Conservation (phyloP, 148 eudicot species). For the Chenopodium quinoa region DNA sequence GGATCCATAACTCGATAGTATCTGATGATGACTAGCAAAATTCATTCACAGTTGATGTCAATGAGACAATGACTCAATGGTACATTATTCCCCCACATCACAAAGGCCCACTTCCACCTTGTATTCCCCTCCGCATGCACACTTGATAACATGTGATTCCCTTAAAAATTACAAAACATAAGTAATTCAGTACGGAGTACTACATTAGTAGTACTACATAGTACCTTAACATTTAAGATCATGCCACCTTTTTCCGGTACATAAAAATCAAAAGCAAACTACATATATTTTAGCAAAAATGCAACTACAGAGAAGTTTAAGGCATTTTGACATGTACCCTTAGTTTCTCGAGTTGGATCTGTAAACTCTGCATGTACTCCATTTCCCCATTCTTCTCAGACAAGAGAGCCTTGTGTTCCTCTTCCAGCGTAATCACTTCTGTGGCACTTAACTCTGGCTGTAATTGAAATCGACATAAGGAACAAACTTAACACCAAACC, state of each 20-base stretch:
- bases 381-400: conserved; percentile 70
- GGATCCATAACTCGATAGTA: background rate
- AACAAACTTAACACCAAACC: background rate
- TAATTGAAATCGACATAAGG: conserved; percentile 14
- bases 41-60: conserved; percentile 3
- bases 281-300: conserved; percentile 1
- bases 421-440: conserved; percentile 53
- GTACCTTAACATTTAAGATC: background rate
- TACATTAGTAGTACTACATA: too few species aligned
- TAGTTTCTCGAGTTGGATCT: conserved; percentile 53
- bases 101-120: conserved; percentile 41
- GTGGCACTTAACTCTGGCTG: conserved; percentile 61
- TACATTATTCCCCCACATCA: conserved; percentile 17
- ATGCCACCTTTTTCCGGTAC: too few species aligned
- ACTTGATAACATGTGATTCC: conserved; percentile 57
- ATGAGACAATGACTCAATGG: too few species aligned
- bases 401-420: conserved; percentile 58
- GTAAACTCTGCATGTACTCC: conserved; percentile 62
- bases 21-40: background rate
- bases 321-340: conserved; percentile 39
- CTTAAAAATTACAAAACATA: conserved; percentile 30
- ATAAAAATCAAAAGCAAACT: background rate
- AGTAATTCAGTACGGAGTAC: background rate
- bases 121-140: conserved; percentile 76
- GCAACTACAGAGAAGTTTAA: background rate